Evolutionary conservation across 768 basidiomycete genomes (phyloP), one percentile per base, ranked within the genome.

Genomic region (Podaxis carcinomalis): DNA sequence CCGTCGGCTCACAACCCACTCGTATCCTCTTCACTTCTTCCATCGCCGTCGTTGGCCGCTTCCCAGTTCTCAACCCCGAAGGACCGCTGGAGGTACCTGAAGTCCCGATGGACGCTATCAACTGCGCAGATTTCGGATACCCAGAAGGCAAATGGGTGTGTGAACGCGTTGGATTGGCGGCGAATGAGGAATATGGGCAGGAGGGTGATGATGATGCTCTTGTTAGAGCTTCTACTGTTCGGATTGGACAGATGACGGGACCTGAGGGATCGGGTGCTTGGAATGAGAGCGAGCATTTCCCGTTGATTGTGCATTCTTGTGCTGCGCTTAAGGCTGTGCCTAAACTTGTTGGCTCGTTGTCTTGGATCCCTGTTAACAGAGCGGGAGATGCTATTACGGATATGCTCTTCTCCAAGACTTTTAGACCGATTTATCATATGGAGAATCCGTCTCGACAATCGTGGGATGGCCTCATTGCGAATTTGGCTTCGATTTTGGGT

Each of bases 271-370:
- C 70, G 27, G 75, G 74, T 1, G 69, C 71, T 3, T 77, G 75
- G 75, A 77, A 75, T 32, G 73, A 75, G 64, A 69, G 56, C 37
- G 74, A 76, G 53, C 73, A 75, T 55, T 68, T 76, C 63, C 75
- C 75, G 13, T 69, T 76, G 27, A 68, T 74, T 9, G 70, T 76
- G 14, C 67, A 70, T 10, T 68, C 72, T 11, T 71, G 73, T 0
- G 67, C 71, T 53, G 65, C 64, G 10, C 32, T 76, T 42, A 65
- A 64, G 5, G 68, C 66, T 21, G 57, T 76, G 14, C 75, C 74
- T 28, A 51, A 57, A 9, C 59, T 75, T 6, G 63, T 69, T 47
- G 75, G 75, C 5, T 74, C 75, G 0, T 65, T 75, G 5, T 75
- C 74, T 0, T 75, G 75, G 74, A 69, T 75, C 54, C 74, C 74